Evolutionary conservation across 2,329 filamentous ascomycete genomes (phyloP), one percentile per base, ranked within the genome.

Genomic region (Tolypocladium endophyticum): DNA sequence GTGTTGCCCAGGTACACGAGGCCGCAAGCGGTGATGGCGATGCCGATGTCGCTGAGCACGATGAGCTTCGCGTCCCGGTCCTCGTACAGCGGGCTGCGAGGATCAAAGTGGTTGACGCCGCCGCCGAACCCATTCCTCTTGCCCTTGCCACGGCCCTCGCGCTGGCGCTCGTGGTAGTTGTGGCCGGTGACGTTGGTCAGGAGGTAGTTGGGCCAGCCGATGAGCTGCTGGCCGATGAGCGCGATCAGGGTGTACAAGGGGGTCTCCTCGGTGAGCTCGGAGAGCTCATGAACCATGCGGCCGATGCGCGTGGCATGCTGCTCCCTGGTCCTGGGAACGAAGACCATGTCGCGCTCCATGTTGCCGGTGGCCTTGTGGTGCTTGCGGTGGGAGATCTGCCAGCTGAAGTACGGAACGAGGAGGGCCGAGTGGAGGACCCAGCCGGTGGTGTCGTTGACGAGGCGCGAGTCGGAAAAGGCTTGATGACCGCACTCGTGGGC

Each of bases 311-410:
- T 82, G 65, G 92, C 90, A 70, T 89, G 92, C 72, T 89, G 78
- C 66, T 94, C 86, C 61, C 92, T 87, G 59, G 92, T 96, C 77
- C 90, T 90, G 62, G 94, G 94, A n/a, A 97, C 82, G 73, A 97
- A 97, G 64, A 97, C 94, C 94, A 99, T 99, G 77, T 99, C 94
- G 67, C 93, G 90, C 78, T 95, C 92, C 78, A 99, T 87, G 82
- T 99, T 86, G 69, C 92, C 94, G 45, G 94, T 99, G 64, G 92
- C 92, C 84, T 97, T 97, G 89, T 99, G 94, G 81, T 99, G 94
- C 86, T 96, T 96, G 80, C 91, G 89, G 80, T 99, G 94, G 66
- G 92, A 96, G 77, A 97, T 92, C 80, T 99, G 96, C 94, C 94
- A 99, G 73, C 91, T 96, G 81, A 97, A 99, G 81, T 97, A 99